Evolutionary conservation across 257 asterid genomes (phyloP).

Genomic region (Phtheirospermum japonicum): DNA sequence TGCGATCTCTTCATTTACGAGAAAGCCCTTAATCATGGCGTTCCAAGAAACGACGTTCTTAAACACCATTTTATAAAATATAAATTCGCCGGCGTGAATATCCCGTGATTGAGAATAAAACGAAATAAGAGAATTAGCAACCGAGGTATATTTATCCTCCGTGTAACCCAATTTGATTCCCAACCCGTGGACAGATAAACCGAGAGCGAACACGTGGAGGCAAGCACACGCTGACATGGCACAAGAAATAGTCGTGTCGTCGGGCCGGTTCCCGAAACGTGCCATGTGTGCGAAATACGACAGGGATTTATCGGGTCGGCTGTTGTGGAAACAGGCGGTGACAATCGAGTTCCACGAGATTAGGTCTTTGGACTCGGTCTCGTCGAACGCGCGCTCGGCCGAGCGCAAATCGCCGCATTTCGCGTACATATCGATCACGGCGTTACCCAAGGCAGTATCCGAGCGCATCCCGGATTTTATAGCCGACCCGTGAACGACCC

Average conservation of each 20-base stretch:
- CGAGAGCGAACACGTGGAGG: slow-evolving; percentile 42
- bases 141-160: slow-evolving; percentile 38
- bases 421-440: slow-evolving; percentile 51
- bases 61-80: slow-evolving; percentile 37
- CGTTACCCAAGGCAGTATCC: slow-evolving; percentile 46
- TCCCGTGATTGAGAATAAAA: slow-evolving; percentile 47
- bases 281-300: slow-evolving; percentile 47
- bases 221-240: slow-evolving; percentile 54
- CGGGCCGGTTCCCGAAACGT: slow-evolving; percentile 34
- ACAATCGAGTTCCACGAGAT: slow-evolving; percentile 65
- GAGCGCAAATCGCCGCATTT: slow-evolving; percentile 54
- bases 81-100: slow-evolving; percentile 37
- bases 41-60: slow-evolving; percentile 68
- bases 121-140: slow-evolving; percentile 60
- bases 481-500: slow-evolving; percentile 51
- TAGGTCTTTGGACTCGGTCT: slow-evolving; percentile 38
- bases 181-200: slow-evolving; percentile 48
- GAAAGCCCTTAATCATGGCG: slow-evolving; percentile 59
- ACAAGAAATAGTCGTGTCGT: slow-evolving; percentile 52
- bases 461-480: slow-evolving; percentile 49
- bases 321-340: slow-evolving; percentile 46
- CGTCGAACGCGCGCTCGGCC: slow-evolving; percentile 44
- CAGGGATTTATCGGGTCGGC: slow-evolving; percentile 39
- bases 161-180: slow-evolving; percentile 46
- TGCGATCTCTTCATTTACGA: slow-evolving; percentile 33